These are phyloP conservation scores for Candida ovalis DNA, from an alignment of 805 yeast genomes.

Conservation along the genomic window DNA sequence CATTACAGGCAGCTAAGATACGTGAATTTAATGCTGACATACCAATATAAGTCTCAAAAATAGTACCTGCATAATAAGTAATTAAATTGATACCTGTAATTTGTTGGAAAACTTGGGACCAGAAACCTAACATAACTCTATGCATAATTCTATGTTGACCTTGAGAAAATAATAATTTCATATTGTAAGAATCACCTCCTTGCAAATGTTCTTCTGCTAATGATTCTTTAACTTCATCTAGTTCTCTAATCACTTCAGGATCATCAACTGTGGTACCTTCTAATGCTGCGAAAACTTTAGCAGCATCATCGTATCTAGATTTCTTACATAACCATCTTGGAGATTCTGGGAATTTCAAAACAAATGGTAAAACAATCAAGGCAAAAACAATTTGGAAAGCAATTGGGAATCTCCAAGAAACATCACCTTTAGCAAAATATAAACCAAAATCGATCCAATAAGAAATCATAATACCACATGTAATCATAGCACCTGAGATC, in stretches of 20 bases:
- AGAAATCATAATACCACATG: slow-evolving; percentile 30
- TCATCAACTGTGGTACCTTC: slow-evolving; percentile 28
- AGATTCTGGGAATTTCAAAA: slow-evolving; percentile 35
- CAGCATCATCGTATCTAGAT: slow-evolving; percentile 41
- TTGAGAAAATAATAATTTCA: slow-evolving; percentile 32
- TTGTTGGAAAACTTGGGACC: slow-evolving; percentile 46
- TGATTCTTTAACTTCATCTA: slow-evolving; percentile 19
- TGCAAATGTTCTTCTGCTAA: slow-evolving; percentile 17
- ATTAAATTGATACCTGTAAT: slow-evolving; percentile 55
- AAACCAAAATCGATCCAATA: slow-evolving; percentile 37
- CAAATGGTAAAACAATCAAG: slow-evolving; percentile 11
- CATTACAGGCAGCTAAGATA: slow-evolving; percentile 41
- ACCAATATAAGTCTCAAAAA: slow-evolving; percentile 45
- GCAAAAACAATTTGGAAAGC: slow-evolving; percentile 32
- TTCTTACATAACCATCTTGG: slow-evolving; percentile 41
- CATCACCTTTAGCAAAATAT: slow-evolving; percentile 26
- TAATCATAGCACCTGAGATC: slow-evolving; percentile 28
- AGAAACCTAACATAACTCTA: slow-evolving; percentile 40
- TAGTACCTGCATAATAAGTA: slow-evolving; percentile 55
- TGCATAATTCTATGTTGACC: slow-evolving; percentile 46
- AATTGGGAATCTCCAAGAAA: slow-evolving; percentile 34
- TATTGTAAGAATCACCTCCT: slow-evolving; percentile 25
- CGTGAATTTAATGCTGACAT: slow-evolving; percentile 39
- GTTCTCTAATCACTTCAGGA: slow-evolving; percentile 9
- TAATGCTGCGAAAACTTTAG: slow-evolving; percentile 37